Evolutionary conservation across 108 stramenopile genomes (phyloP).

Genomic region (Cylindrotheca closterium): DNA sequence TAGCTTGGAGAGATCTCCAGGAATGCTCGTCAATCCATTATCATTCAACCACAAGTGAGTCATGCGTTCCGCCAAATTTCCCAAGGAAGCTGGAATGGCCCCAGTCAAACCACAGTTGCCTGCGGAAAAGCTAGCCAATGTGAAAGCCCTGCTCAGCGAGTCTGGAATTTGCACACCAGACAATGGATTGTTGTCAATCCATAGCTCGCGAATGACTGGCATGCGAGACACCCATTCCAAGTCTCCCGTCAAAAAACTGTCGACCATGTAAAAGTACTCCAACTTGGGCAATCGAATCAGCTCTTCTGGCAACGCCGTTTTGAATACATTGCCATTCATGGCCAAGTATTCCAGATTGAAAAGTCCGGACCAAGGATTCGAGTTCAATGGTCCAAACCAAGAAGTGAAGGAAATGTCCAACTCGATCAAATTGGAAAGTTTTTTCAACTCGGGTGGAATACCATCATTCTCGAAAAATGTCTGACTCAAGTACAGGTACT

Average conservation of each 20-base stretch:
- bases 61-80: constrained; percentile 34
- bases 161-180: constrained; percentile 12
- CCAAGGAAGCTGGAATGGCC: constrained; percentile 19
- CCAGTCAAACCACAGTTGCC: constrained; percentile 7
- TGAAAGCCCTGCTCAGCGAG: constrained; percentile 3
- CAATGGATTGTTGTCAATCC: constrained; percentile 19
- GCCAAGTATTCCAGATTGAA: constrained; percentile 15
- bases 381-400: constrained; percentile 11
- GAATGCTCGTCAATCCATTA: constrained; percentile 48
- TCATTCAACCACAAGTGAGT: constrained; percentile 43
- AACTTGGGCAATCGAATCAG: constrained; percentile 30
- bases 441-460: constrained; percentile 20
- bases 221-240: constrained; percentile 23
- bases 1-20: constrained; percentile 24
- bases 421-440: constrained; percentile 21
- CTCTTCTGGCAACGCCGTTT: constrained; percentile 32
- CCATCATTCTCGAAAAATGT: constrained; percentile 33
- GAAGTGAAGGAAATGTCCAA: constrained; percentile 27
- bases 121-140: constrained; percentile 24
- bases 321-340: constrained; percentile 29
- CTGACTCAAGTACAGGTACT: constrained; percentile 21
- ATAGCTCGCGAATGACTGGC: constrained; percentile 3
- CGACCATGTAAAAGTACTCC: constrained; percentile 35
- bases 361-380: constrained; percentile 12
- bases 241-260: constrained; percentile 30